Percentiles rank a stretch among this genome's conserved stretches.
These are phyloP conservation scores for Penicillium glabrum DNA, from an alignment of 2,329 filamentous ascomycete genomes.

Conservation along the genomic window DNA sequence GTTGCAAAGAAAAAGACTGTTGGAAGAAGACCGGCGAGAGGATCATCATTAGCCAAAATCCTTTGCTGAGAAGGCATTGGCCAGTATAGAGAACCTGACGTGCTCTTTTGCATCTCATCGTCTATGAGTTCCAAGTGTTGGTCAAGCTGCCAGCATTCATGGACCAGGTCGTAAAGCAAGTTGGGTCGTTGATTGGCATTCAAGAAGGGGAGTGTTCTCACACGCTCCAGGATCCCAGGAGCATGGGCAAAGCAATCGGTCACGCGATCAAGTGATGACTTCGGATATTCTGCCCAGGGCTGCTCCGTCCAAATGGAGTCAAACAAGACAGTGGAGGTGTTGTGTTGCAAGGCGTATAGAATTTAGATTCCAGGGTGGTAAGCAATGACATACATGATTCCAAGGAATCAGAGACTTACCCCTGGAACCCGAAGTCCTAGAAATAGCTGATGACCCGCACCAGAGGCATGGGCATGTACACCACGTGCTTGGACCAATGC, in stretches of 20 bases:
- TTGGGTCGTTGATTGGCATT: neutral
- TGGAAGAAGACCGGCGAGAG: neutral
- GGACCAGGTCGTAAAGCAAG: neutral
- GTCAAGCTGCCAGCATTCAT: neutral
- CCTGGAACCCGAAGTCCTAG: slow-evolving; percentile 25
- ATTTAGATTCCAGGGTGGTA: neutral
- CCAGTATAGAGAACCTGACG: neutral
- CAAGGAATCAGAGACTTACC: neutral
- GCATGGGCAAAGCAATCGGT: slow-evolving; percentile 31
- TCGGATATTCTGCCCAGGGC: slow-evolving; percentile 29
- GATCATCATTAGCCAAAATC: neutral
- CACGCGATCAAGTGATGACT: slow-evolving; percentile 27
- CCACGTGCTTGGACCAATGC: slow-evolving; percentile 35
- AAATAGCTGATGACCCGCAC: slow-evolving; percentile 35
- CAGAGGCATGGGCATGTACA: slow-evolving; percentile 30
- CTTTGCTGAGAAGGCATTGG: neutral
- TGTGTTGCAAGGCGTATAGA: neutral
- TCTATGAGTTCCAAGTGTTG: neutral
- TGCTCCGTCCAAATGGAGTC: slow-evolving; percentile 28
- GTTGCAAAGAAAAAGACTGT: neutral
- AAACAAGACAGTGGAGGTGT: neutral
- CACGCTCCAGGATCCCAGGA: slow-evolving; percentile 22
- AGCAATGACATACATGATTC: neutral
- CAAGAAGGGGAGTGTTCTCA: neutral
- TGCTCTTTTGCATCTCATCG: neutral